phyloP scores from a whole-genome alignment of 345 rosid species.

The Triadica sebifera region DNA sequence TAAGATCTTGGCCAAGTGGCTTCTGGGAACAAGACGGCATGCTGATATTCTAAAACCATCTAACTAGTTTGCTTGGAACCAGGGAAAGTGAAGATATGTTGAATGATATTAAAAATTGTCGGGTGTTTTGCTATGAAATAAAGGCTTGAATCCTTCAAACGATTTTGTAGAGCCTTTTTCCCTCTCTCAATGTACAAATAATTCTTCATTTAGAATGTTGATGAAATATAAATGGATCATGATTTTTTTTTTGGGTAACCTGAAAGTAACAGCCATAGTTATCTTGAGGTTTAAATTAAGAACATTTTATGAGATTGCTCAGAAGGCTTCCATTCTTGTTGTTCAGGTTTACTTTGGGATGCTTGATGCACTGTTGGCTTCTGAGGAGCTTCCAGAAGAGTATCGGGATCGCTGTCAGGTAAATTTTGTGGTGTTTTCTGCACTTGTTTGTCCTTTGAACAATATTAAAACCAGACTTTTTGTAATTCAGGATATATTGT shows the following conservation, averaged over 20 bases:
- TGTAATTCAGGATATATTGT: slow-evolving; percentile 55
- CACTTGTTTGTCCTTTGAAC: not conserved
- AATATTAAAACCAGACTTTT: not conserved
- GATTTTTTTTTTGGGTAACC: not conserved
- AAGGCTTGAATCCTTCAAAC: not conserved
- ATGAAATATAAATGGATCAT: not conserved
- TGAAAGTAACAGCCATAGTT: not conserved
- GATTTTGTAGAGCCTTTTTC: not conserved
- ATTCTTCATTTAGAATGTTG: not conserved
- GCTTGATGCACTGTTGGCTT: slow-evolving; percentile 58
- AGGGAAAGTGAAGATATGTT: not conserved
- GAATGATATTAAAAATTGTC: not conserved
- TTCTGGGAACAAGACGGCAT: not conserved
- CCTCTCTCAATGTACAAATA: not conserved
- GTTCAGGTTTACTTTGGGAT: slow-evolving; percentile 58
- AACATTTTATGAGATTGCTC: not conserved
- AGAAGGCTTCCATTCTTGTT: not conserved
- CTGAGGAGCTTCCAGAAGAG: slow-evolving; percentile 62
- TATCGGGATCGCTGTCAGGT: slow-evolving; percentile 58
- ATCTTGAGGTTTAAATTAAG: not conserved
- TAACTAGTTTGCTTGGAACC: not conserved
- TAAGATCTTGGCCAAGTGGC: not conserved
- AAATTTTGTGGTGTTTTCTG: not conserved
- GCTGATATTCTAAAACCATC: not conserved
- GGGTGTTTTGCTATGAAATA: not conserved